These are phyloP conservation scores for Microcera coccophila DNA, from an alignment of 2,329 filamentous ascomycete genomes.

Conservation along the genomic window DNA sequence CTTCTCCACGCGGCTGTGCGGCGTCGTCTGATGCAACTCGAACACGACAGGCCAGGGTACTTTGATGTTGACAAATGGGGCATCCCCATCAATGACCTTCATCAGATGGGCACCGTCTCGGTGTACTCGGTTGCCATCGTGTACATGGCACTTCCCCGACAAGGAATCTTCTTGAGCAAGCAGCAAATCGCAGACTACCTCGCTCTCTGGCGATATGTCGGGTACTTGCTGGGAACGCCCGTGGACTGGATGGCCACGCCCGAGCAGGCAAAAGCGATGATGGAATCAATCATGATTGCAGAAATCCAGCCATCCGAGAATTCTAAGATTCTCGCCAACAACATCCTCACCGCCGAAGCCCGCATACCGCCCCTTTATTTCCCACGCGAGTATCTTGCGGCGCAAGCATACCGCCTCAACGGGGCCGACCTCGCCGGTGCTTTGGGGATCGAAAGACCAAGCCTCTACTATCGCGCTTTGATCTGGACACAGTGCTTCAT, in stretches of 20 bases:
- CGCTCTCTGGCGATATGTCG: conserved; percentile 73
- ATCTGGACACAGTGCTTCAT: conserved; percentile 64
- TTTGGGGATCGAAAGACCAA: conserved; percentile 55
- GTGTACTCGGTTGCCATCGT: conserved; percentile 66
- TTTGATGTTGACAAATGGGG: conserved; percentile 57
- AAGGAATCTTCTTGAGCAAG: conserved; percentile 62
- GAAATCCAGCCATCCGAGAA: conserved; percentile 64
- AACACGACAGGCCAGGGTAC: conserved; percentile 52
- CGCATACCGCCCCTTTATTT: conserved; percentile 62
- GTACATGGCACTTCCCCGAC: conserved; percentile 65
- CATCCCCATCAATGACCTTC: conserved; percentile 70
- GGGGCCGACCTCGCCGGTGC: conserved; percentile 58
- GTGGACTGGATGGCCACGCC: conserved; percentile 56
- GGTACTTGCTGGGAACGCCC: conserved; percentile 66
- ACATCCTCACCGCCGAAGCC: conserved; percentile 68
- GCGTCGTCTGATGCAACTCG: conserved; percentile 57
- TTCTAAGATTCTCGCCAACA: conserved; percentile 64
- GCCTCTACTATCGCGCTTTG: conserved; percentile 54
- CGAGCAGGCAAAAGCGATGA: conserved; percentile 53
- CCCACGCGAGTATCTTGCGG: conserved; percentile 63
- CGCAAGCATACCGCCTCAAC: conserved; percentile 66
- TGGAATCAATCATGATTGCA: conserved; percentile 63
- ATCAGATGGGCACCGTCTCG: conserved; percentile 67
- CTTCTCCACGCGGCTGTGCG: conserved; percentile 63
- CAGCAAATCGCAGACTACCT: conserved; percentile 67